Conservation (phyloP, 352 stramenopile species). For the Peronospora tabacina region DNA sequence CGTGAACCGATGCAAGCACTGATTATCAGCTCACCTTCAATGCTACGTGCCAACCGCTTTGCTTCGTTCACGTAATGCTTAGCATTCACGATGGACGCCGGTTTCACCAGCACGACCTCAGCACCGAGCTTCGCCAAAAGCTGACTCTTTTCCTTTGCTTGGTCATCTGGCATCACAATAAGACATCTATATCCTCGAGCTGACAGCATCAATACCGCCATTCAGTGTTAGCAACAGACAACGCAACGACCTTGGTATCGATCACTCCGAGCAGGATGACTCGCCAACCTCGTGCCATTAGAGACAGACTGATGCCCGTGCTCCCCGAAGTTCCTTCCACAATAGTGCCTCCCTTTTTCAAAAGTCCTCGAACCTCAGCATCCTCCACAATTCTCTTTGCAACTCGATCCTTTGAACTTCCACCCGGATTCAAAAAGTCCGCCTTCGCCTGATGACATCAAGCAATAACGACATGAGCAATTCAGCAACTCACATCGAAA, state of each 20-base stretch:
- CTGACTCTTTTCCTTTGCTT: constrained; percentile 89
- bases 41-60: constrained; percentile 70
- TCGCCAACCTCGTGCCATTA: constrained; percentile 75
- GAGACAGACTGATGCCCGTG: constrained; percentile 95
- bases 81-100: constrained; percentile 94
- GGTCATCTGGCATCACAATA: constrained; percentile 97
- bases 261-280: not conserved
- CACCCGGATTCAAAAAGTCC: constrained; percentile 95
- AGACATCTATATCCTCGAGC: constrained; percentile 91
- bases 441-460: constrained; percentile 76
- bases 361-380: constrained; percentile 79
- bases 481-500: constrained; percentile 1
- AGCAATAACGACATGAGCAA: not conserved
- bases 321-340: constrained; percentile 97
- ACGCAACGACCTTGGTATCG: not conserved
- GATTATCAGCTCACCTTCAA: constrained; percentile 37
- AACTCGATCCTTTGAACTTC: constrained; percentile 96
- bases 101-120: constrained; percentile 83
- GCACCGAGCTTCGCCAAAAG: constrained; percentile 80
- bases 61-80: constrained; percentile 98
- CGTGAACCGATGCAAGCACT: not conserved
- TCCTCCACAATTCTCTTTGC: constrained; percentile 93
- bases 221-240: constrained; percentile 4
- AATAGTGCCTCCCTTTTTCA: constrained; percentile 90
- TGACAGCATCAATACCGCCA: constrained; percentile 13